Evolutionary conservation across 2,329 filamentous ascomycete genomes (phyloP).

Genomic region (Plectosphaerella plurivora): DNA sequence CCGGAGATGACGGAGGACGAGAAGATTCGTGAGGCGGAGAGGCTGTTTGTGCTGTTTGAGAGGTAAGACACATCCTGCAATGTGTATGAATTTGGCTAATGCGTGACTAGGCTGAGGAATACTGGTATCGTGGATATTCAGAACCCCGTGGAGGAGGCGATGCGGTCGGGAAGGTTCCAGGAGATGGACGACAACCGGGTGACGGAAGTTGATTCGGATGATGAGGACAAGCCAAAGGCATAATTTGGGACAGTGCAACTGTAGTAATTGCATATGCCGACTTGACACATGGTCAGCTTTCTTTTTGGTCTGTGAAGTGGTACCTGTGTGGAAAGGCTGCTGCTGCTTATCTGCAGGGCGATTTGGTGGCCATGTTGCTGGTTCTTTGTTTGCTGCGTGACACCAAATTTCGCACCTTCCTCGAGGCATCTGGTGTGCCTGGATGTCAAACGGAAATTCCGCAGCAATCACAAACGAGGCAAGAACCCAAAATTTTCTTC

Average conservation of each 20-base stretch:
- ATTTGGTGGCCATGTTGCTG: no score
- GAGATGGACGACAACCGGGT: constrained; percentile 57
- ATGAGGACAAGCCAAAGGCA: constrained; percentile 5
- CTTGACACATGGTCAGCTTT: neutral
- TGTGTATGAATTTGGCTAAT: constrained; percentile 2
- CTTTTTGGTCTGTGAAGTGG: neutral
- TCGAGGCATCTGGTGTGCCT: no score
- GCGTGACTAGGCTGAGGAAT: constrained; percentile 50
- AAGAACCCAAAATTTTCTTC: no score
- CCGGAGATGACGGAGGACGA: constrained; percentile 86
- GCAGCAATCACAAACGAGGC: no score
- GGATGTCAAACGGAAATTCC: no score
- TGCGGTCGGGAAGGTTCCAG: constrained; percentile 66
- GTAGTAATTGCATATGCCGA: neutral
- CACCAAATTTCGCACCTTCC: no score
- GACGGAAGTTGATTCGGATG: constrained; percentile 32
- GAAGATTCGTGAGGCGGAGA: constrained; percentile 87
- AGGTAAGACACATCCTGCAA: constrained; percentile 43
- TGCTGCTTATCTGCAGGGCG: no score
- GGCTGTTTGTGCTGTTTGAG: constrained; percentile 86
- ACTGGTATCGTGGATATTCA: constrained; percentile 74
- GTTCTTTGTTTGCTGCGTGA: no score
- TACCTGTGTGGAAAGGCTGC: no score
- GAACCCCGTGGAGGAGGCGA: constrained; percentile 71
- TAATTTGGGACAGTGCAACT: neutral